These are phyloP conservation scores for Taphrina betulina DNA, from an alignment of 1,139 yeast species.

Conservation along the genomic window DNA sequence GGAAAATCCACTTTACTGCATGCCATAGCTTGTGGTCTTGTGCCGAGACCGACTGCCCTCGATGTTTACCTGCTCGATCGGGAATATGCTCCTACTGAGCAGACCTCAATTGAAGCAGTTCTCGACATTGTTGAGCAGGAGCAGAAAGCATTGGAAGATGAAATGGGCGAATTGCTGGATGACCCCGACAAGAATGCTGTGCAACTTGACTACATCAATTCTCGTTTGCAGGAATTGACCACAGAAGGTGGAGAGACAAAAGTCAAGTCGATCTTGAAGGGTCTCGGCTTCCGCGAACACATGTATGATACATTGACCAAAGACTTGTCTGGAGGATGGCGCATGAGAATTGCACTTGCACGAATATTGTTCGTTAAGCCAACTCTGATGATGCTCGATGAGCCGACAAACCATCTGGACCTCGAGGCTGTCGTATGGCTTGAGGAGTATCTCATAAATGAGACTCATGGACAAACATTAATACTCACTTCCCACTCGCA, in stretches of 20 bases:
- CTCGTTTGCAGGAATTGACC: slow-evolving; percentile 34
- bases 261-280: slow-evolving; percentile 76
- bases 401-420: slow-evolving; percentile 98
- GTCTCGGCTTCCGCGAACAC: slow-evolving; percentile 88
- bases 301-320: slow-evolving; percentile 88
- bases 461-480: slow-evolving; percentile 45
- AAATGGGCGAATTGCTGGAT: slow-evolving; percentile 61
- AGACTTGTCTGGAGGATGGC: slow-evolving; percentile 99
- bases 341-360: slow-evolving; percentile 86
- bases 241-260: slow-evolving; percentile 34
- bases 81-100: slow-evolving; percentile 94
- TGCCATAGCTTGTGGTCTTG: slow-evolving; percentile 93
- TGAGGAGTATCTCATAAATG: slow-evolving; percentile 83
- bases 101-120: slow-evolving; percentile 90
- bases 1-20: slow-evolving; percentile 95
- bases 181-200: slow-evolving; percentile 37
- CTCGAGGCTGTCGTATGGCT: slow-evolving; percentile 99
- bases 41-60: slow-evolving; percentile 86
- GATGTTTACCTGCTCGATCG: slow-evolving; percentile 92
- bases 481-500: slow-evolving; percentile 96
- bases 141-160: slow-evolving; percentile 89
- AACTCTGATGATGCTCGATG: slow-evolving; percentile 82
- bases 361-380: slow-evolving; percentile 85
- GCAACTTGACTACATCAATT: slow-evolving; percentile 34
- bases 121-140: slow-evolving; percentile 95